Conservation (phyloP, 2,329 filamentous ascomycete species). For the Cladosporium cucumerinum region DNA sequence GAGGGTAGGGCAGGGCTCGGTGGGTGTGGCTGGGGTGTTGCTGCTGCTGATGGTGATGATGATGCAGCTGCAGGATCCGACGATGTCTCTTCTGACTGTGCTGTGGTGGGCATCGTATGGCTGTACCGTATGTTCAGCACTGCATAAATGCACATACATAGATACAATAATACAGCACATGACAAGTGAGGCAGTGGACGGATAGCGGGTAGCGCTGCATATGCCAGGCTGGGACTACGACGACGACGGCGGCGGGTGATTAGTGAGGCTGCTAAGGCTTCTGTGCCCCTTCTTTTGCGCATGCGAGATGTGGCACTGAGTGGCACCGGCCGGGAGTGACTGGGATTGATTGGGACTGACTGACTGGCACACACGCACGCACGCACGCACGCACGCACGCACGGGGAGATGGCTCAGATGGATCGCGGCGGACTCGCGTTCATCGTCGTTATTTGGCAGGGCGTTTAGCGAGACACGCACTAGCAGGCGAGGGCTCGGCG, state of each 20-base stretch:
- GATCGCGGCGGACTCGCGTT: not conserved
- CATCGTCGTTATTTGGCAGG: not conserved
- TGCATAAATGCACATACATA: not conserved
- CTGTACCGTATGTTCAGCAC: not conserved
- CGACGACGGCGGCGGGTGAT: not conserved
- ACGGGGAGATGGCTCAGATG: not conserved
- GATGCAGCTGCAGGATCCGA: not conserved
- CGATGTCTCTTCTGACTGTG: not conserved
- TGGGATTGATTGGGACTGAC: too few relatives aligned
- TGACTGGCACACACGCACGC: too few relatives aligned
- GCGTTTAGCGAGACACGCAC: slow-evolving; percentile 11
- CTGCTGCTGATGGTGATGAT: not conserved
- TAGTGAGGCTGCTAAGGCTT: not conserved
- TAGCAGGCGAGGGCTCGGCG: not conserved
- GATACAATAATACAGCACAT: not conserved
- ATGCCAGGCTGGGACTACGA: not conserved
- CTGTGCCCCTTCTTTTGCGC: not conserved
- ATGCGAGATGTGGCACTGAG: slow-evolving; percentile 7
- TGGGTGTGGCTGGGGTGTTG: not conserved
- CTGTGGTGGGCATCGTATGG: not conserved
- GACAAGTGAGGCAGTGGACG: not conserved
- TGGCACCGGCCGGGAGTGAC: not conserved
- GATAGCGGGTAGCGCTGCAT: not conserved
- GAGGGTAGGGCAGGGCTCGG: not conserved
- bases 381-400: not conserved